Evolutionary conservation across 2,329 filamentous ascomycete genomes (phyloP).

Genomic region (Penicillium verrucosum): DNA sequence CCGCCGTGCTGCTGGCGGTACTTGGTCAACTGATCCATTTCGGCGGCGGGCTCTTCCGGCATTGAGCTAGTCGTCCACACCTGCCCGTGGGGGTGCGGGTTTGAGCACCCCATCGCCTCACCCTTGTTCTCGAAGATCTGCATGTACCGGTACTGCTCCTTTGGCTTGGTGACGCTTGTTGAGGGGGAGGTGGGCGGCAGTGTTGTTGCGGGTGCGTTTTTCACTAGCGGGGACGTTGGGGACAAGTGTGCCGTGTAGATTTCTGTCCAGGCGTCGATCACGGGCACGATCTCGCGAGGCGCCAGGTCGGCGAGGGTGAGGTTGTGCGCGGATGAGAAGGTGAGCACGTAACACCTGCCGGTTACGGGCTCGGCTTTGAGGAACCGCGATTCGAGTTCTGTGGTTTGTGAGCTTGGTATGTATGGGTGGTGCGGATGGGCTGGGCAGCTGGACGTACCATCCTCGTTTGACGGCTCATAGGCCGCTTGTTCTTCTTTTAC

Average conservation of each 20-base stretch:
- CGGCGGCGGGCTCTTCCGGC: conserved; percentile 81
- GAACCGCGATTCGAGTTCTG: conserved; percentile 70
- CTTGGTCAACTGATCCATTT: conserved; percentile 72
- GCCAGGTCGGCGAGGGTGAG: conserved; percentile 88
- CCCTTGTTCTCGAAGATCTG: conserved; percentile 99
- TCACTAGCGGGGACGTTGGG: conserved; percentile 62
- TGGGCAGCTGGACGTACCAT: conserved; percentile 38
- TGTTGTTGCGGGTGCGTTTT: conserved; percentile 46
- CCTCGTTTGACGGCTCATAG: conserved; percentile 59
- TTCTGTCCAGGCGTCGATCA: conserved; percentile 86
- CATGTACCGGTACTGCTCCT: conserved; percentile 88
- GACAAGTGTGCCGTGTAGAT: conserved; percentile 83
- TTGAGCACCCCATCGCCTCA: conserved; percentile 95
- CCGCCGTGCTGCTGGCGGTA: conserved; percentile 72
- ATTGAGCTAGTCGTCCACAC: conserved; percentile 90
- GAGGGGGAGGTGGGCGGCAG: conserved; percentile 48
- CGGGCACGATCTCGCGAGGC: conserved; percentile 70
- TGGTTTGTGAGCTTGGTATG: conserved; percentile 1
- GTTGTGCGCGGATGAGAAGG: conserved; percentile 87
- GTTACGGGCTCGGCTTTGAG: conserved; percentile 82
- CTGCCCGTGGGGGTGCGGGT: conserved; percentile 95
- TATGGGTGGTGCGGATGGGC: not conserved
- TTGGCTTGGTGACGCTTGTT: conserved; percentile 52
- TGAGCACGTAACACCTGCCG: conserved; percentile 94
- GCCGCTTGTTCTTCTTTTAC: conserved; percentile 89